Conservation (phyloP, 164 flowering plant species). For the Vitis riparia region DNA sequence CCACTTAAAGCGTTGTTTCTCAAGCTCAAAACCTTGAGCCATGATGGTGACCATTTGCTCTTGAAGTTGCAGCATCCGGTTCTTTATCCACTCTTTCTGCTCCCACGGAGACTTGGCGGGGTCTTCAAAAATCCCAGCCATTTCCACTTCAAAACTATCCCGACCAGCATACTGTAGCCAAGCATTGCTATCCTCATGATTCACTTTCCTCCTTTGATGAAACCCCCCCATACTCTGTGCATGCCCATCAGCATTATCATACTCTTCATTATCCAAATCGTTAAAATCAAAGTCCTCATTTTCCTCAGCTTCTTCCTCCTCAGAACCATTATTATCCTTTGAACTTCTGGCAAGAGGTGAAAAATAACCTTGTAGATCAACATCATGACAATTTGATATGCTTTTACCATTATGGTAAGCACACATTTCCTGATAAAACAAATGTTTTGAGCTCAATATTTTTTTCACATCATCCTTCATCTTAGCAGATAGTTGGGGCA, state of each 20-base stretch:
- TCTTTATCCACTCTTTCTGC: conserved; percentile 43
- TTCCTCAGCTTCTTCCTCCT: conserved; percentile 39
- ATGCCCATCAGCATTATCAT: conserved; percentile 19
- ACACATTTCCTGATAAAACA: conserved; percentile 71
- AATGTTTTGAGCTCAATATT: conserved; percentile 65
- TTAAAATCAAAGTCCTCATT: conserved; percentile 36
- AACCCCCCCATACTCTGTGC: conserved; percentile 19
- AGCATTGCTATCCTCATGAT: conserved; percentile 17
- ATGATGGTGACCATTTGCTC: conserved; percentile 39
- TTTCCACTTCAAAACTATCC: conserved; percentile 27
- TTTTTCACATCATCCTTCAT: conserved; percentile 61
- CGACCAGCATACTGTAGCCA: conserved; percentile 15
- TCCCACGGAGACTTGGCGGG: conserved; percentile 34
- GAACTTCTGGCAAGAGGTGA: conserved; percentile 4
- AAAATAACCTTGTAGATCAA: neutral
- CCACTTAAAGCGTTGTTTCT: conserved; percentile 59
- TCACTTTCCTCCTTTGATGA: conserved; percentile 14
- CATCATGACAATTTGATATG: conserved; percentile 40
- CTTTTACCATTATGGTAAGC: conserved; percentile 63
- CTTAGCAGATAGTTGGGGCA: conserved; percentile 52
- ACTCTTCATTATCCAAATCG: conserved; percentile 27
- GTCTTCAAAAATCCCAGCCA: conserved; percentile 32
- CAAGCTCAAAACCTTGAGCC: conserved; percentile 48
- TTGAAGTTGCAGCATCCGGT: conserved; percentile 32
- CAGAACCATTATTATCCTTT: conserved; percentile 29